Evolutionary conservation across 2,329 filamentous ascomycete species (phyloP).

Genomic region (Tolypocladium album): DNA sequence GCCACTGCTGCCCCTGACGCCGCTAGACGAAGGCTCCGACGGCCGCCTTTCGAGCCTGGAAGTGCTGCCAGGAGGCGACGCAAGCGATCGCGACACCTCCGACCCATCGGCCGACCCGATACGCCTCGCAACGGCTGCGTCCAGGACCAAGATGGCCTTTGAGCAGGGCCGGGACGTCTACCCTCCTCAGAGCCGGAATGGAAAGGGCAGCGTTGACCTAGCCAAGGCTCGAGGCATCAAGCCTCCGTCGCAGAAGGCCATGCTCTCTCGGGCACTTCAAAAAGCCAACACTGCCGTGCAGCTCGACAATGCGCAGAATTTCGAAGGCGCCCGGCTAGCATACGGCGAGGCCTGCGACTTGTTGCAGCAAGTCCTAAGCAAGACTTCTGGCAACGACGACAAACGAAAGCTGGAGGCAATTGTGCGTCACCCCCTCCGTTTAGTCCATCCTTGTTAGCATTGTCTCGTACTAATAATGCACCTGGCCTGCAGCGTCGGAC

Average conservation of each 20-base stretch:
- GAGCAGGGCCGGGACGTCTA: conserved; percentile 18
- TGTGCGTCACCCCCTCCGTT: conserved; percentile 42
- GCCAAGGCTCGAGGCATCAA: conserved; percentile 20
- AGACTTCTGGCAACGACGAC: conserved; percentile 78
- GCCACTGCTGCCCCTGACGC: conserved; percentile 12
- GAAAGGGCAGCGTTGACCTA: conserved; percentile 20
- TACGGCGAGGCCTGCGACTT: conserved; percentile 87
- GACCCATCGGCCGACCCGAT: conserved; percentile 5
- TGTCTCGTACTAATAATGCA: background rate
- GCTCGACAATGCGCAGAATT: conserved; percentile 92
- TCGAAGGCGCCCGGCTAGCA: conserved; percentile 79
- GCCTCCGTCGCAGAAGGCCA: conserved; percentile 75
- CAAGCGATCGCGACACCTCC: conserved; percentile 6
- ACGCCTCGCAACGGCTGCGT: conserved; percentile 6
- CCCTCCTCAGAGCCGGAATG: conserved; percentile 17
- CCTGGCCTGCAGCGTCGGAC: conserved; percentile 59
- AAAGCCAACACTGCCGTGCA: conserved; percentile 95
- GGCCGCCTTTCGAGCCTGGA: conserved; percentile 1
- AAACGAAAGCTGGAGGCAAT: conserved; percentile 86
- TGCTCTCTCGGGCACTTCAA: conserved; percentile 90
- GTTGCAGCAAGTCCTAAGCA: conserved; percentile 75
- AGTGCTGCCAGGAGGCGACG: conserved; percentile 4
- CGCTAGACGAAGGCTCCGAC: conserved; percentile 8
- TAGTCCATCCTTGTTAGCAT: no score
- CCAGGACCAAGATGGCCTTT: conserved; percentile 16